Percentiles rank a stretch among this genome's conserved stretches.
phyloP scores from a whole-genome alignment of 2,329 filamentous ascomycete species.

The Stagonosporopsis chrysanthemi region DNA sequence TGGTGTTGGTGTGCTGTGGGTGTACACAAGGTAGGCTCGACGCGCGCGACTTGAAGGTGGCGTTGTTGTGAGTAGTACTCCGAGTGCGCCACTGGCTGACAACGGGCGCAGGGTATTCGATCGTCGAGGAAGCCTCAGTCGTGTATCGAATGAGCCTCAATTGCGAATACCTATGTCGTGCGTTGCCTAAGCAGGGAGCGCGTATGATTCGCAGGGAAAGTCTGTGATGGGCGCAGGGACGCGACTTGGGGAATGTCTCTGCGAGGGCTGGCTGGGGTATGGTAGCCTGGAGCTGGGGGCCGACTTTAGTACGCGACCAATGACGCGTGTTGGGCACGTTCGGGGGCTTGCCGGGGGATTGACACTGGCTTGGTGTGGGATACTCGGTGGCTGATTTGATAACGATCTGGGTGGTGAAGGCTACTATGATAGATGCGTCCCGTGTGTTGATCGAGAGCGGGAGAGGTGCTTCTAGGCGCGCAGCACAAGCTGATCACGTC shows the following conservation, averaged over 20 bases:
- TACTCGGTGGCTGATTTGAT: constrained; percentile 29
- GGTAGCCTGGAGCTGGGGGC: constrained; percentile 44
- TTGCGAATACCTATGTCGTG: constrained; percentile 21
- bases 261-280: constrained; percentile 40
- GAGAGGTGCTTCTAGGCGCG: constrained; percentile 42
- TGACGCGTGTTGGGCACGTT: constrained; percentile 27
- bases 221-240: constrained; percentile 31
- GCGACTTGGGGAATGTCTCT: constrained; percentile 34
- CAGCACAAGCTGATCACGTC: constrained; percentile 46
- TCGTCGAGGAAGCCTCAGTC: constrained; percentile 29
- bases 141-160: constrained; percentile 27
- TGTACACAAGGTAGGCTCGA: constrained; percentile 34
- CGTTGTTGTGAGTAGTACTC: constrained; percentile 40
- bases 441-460: constrained; percentile 45
- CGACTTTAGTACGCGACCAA: constrained; percentile 44
- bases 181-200: constrained; percentile 38
- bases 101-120: constrained; percentile 28
- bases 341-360: constrained; percentile 35
- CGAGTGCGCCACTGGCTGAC: constrained; percentile 44
- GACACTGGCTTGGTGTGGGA: constrained; percentile 24
- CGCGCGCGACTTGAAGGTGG: constrained; percentile 35
- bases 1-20: constrained; percentile 25
- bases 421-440: constrained; percentile 31
- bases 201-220: constrained; percentile 32
- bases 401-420: constrained; percentile 30